Evolutionary conservation across 2,329 filamentous ascomycete genomes (phyloP), one percentile per base, ranked within the genome.

Genomic region (Colletotrichum sp.): DNA sequence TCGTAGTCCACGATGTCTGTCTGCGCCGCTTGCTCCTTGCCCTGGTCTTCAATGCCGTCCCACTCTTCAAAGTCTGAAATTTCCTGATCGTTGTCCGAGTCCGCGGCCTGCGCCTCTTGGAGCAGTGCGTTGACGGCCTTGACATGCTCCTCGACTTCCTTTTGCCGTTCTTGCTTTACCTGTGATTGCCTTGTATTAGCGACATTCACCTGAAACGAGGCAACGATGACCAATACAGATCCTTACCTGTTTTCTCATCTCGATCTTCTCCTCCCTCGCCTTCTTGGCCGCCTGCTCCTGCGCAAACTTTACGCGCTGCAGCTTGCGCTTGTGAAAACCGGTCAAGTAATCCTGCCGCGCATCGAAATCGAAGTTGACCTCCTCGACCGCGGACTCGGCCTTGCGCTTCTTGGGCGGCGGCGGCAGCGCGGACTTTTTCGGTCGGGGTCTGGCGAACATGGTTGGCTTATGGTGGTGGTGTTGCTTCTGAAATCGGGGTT

Each of bases 271-370:
- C 81, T 96, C 91, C 66, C 93, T 92, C 64, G 93, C 95, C 82
- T 91, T 93, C 84, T 95, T 94, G 61, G 91, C 93, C 5, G 95
- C 95, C 79, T 94, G 89, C 79, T 97, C 95, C 82, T 97, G 94
- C 3, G 96, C 96, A 84, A 93, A 89, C 87, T 98, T 98, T 79
- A 93, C 92, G 48, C 97, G 91, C 83, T 95, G 94, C 69, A 94
- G 87, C 85, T 98, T 98, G 84, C 97, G 94, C 89, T 98, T 99
- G 88, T 96, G 96, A 86, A 99, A 99, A 4, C 97, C 97, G 0
- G 96, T 98, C 74, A 99, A 89, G 83, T 95, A 99, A 82, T 98
- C 96, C 78, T 94, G 88, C 78, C 97, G 93, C 61, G 94, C 94
- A 77, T 90, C 89, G 77, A 90, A 87, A 86, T 99, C 96, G 86